Conservation (phyloP, 495 filamentous ascomycete species). For the Polyplosphaeria fusca region DNA sequence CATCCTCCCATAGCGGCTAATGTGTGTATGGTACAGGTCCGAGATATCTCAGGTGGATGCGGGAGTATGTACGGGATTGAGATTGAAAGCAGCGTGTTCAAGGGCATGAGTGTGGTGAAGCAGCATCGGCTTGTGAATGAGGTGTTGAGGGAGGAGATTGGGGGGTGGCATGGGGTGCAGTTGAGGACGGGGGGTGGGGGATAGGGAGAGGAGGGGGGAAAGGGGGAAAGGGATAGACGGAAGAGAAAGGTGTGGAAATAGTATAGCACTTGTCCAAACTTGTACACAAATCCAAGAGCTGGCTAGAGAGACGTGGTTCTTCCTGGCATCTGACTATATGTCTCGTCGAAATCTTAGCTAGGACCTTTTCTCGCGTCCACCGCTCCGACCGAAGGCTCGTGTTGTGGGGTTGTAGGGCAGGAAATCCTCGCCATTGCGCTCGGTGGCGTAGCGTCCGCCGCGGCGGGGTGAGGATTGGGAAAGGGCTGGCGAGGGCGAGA, state of each 20-base stretch:
- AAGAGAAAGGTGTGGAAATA: neutral
- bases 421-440: too few species aligned
- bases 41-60: constrained; percentile 74
- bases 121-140: constrained; percentile 71
- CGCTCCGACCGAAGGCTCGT: too few species aligned
- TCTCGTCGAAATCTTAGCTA: too few species aligned
- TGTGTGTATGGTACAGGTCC: too few species aligned
- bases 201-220: neutral
- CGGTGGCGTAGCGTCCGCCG: too few species aligned
- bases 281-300: neutral
- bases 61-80: constrained; percentile 77
- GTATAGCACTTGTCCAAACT: neutral
- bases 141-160: constrained; percentile 64
- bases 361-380: too few species aligned
- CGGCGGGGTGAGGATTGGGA: too few species aligned
- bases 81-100: constrained; percentile 61
- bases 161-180: constrained; percentile 73
- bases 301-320: too few species aligned
- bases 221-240: neutral
- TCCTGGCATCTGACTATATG: too few species aligned
- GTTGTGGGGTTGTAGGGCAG: too few species aligned
- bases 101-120: constrained; percentile 62
- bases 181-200: constrained; percentile 52
- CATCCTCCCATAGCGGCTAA: neutral
- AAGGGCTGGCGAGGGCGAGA: too few species aligned